Evolutionary conservation across 176 grass and related monocot species (phyloP), one percentile per base, ranked within the genome.

Genomic region (Rhynchospora pubera): DNA sequence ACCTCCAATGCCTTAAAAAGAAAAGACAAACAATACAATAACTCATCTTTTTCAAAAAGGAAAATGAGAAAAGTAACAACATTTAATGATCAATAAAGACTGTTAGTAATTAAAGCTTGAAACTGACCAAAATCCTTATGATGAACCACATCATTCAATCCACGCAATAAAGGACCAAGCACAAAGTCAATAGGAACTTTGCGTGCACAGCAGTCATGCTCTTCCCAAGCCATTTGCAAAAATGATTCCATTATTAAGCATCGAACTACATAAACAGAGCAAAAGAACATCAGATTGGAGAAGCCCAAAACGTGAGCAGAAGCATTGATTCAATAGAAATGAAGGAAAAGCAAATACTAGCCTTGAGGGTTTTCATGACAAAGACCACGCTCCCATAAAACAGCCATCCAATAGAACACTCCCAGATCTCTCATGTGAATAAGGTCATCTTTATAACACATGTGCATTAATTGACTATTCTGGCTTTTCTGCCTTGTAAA

Each of bases 61-160:
- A 30, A 48, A 50, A 86, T 50, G 28, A 57, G 14, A 46, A 76
- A 16, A 62, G 32, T 9, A 62, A 77, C 65, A 56, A 66, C 11
- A 5, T 79, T 18, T 22, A 7, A 79, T 58, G 16, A 55, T 65
- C 22, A 77, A 62, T 56, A 18, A 22, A 77, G 58, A 88, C 5
- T 78, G 79, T 78, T n/a, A 46, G 11, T 47, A 81, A 81, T 83
- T 23, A 51, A 22, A 61, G 81, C 71, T 53, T 68, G 83, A 85
- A 79, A 97, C 94, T 90, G 70, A 97, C 94, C 94, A 47, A 97
- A 97, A 85, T 97, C 94, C 46, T 92, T 94, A 84, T 97, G 94
- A 83, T 97, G 94, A 77, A 89, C 85, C 61, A 97, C 91, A 91
- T 97, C 94, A 18, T 94, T 97, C 60, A 97, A 80, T 32, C 86